phyloP scores from a whole-genome alignment of 257 asterid genomes.

The Lavandula angustifolia region DNA sequence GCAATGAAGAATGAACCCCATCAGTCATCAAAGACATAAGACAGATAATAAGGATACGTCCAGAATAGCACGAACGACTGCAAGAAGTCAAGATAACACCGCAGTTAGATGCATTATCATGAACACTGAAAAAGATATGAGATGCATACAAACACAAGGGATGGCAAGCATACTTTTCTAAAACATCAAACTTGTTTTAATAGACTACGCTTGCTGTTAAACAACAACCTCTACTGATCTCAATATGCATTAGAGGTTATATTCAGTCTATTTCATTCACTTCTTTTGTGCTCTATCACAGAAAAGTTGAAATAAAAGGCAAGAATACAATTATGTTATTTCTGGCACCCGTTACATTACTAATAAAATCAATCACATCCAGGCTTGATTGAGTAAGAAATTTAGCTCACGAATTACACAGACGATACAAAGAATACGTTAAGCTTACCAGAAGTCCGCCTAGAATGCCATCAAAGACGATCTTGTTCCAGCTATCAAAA shows the following conservation, averaged over 20 bases:
- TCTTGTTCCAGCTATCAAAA: conserved; percentile 80
- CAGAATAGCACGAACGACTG: conserved; percentile 98
- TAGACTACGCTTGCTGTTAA: conserved; percentile 2
- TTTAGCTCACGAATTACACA: conserved; percentile 10
- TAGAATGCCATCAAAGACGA: conserved; percentile 70
- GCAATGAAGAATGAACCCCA: conserved; percentile 5
- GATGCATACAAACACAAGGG: not conserved
- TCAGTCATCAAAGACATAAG: not conserved
- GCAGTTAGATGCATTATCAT: conserved; percentile 25
- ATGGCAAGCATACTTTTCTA: not conserved
- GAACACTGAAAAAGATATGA: not conserved
- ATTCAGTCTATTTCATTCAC: not conserved
- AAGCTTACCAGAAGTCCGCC: conserved; percentile 82
- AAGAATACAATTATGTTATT: not conserved
- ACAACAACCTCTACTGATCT: not conserved
- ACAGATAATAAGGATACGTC: conserved; percentile 77
- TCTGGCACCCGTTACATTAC: not conserved
- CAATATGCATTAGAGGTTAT: not conserved
- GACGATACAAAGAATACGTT: conserved; percentile 5
- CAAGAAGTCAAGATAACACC: conserved; percentile 45
- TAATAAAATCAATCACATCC: not conserved
- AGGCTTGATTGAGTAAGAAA: not conserved
- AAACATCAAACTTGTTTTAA: conserved; percentile 2
- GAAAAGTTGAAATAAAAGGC: not conserved
- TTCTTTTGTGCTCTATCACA: not conserved